phyloP scores from a whole-genome alignment of 176 grass and related monocot species.

The Metroxylon sagu region DNA sequence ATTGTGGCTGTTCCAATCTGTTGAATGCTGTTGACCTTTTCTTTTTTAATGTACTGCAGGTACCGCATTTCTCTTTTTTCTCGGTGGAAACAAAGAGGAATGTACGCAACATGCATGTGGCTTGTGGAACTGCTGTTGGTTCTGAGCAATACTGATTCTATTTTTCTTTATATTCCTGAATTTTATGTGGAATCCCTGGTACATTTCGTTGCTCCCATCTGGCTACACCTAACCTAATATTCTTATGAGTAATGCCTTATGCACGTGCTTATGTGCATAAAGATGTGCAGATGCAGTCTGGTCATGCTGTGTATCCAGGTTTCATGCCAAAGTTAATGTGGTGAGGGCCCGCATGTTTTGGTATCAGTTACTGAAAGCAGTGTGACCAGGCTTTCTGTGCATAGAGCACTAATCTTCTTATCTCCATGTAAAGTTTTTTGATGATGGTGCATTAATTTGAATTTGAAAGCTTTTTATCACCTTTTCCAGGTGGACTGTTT shows the following conservation, averaged over 20 bases:
- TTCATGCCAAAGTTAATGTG: too few relatives aligned
- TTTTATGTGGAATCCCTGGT: conserved; percentile 86
- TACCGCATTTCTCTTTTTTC: conserved; percentile 80
- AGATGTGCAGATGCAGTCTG: too few relatives aligned
- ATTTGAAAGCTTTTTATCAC: background rate
- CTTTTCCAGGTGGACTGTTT: conserved; percentile 67
- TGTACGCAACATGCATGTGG: conserved; percentile 96
- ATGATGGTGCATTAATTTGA: background rate
- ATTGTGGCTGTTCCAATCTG: conserved; percentile 2
- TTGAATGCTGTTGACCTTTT: background rate
- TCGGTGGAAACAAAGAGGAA: conserved; percentile 81
- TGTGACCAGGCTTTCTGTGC: too few relatives aligned
- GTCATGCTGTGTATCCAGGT: too few relatives aligned
- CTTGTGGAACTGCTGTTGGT: conserved; percentile 77
- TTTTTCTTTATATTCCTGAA: conserved; percentile 66
- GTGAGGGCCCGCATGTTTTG: too few relatives aligned
- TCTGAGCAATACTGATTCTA: conserved; percentile 37
- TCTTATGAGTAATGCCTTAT: too few relatives aligned
- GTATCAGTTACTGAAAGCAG: too few relatives aligned
- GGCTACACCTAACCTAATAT: too few relatives aligned
- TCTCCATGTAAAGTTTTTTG: conserved; percentile 1
- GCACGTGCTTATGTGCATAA: too few relatives aligned
- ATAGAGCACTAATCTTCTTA: background rate
- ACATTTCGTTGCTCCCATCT: conserved; percentile 13
- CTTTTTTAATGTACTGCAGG: conserved; percentile 30